Evolutionary conservation across 1,139 yeast genomes (phyloP), one percentile per base, ranked within the genome.

Genomic region (Fermentozyma sake): DNA sequence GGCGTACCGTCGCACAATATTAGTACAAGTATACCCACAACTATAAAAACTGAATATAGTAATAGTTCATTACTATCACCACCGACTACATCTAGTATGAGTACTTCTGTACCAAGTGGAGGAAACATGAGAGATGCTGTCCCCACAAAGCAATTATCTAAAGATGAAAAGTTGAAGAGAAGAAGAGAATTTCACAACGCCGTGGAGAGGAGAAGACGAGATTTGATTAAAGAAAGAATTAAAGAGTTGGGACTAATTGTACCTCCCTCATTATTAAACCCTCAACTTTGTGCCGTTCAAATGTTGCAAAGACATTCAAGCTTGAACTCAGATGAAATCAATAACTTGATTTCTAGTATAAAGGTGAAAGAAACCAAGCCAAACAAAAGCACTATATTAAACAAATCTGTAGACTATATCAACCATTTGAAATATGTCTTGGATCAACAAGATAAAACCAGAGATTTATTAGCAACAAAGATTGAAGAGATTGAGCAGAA

Each of bases 161-260:
- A 78, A 45, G 91, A 81, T 35, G 85, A 78, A 33, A 81, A 79
- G 44, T 49, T 79, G 32, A 71, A 72, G 39, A 68, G 91, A 44
- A 68, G 89, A 42, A 61, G 87, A 38, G 89, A 81, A 46, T 76
- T 81, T 42, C 93, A 82, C 47, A 82, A 82, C 48, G 91, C 87
- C 1, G 93, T 82, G 4, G 93, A 82, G 50, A 64, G 91, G 47
- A 68, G 89, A 49, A 67, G 93, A 50, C 65, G 93, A 41, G 93
- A 82, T 46, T 59, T 82, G 41, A 82, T 82, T 39, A 82, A 82
- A 50, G 83, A 79, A 45, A 72, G 81, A 42, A 81, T 82, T 35
- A 79, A 79, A 47, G 89, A 80, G 38, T 55, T 82, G 38, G 86
- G 89, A 1, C 54, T 68, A 17, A 61, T 81, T 26, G 84, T 81